Evolutionary conservation across 108 stramenopile genomes (phyloP).

Genomic region (Cyclotella atomus): DNA sequence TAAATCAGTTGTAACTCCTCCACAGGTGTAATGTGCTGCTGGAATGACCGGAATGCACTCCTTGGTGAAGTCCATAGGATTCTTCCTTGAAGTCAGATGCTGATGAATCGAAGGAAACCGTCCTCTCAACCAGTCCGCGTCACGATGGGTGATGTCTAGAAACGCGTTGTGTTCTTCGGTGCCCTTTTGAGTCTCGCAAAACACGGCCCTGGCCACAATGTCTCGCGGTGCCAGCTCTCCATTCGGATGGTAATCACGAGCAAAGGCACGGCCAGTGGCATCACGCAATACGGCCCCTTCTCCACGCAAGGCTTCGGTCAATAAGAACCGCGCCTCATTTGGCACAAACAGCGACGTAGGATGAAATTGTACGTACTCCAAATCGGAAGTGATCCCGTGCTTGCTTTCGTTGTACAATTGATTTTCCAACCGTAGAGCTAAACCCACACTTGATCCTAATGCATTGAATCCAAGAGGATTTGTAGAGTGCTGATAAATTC

Average conservation of each 20-base stretch:
- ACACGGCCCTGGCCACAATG: conserved; percentile 92
- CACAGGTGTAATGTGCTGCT: conserved; percentile 95
- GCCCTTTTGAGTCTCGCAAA: conserved; percentile 70
- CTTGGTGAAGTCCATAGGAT: conserved; percentile 76
- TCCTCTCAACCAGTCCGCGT: conserved; percentile 71
- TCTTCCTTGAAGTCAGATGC: conserved; percentile 48
- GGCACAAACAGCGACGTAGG: conserved; percentile 90
- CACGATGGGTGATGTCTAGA: conserved; percentile 91
- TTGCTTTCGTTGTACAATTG: neutral
- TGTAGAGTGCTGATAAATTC: conserved; percentile 93
- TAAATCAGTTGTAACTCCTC: conserved; percentile 87
- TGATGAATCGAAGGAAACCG: conserved; percentile 89
- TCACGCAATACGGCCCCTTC: conserved; percentile 91
- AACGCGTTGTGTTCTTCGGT: conserved; percentile 61
- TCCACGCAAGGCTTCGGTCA: conserved; percentile 93
- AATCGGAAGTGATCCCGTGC: conserved; percentile 57
- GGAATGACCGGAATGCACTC: conserved; percentile 88
- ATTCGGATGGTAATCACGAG: conserved; percentile 82
- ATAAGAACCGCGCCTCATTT: conserved; percentile 86
- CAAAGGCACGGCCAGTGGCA: conserved; percentile 77
- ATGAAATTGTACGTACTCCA: conserved; percentile 98
- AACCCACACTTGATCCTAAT: conserved; percentile 84
- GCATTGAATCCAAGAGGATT: conserved; percentile 94
- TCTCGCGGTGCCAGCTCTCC: conserved; percentile 95
- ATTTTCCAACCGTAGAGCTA: conserved; percentile 61